Percentiles rank a stretch among this genome's conserved stretches.
phyloP scores from a whole-genome alignment of 1,284 basidiomycete species.

The Naganishia sp. region DNA sequence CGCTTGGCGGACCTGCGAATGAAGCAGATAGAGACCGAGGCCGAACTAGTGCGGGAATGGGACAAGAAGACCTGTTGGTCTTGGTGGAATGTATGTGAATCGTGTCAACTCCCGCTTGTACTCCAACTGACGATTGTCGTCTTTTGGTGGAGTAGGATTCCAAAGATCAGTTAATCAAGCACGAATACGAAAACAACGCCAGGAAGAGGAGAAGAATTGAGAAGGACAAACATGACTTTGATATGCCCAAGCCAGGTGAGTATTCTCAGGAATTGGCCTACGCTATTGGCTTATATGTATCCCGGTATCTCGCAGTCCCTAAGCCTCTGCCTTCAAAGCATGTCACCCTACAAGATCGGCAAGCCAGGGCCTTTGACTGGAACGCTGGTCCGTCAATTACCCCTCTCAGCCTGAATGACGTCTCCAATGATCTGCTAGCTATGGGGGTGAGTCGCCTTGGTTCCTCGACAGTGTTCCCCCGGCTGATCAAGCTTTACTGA shows the following conservation, averaged over 20 bases:
- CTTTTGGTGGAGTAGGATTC: constrained; percentile 36
- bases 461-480: neutral
- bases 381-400: constrained; percentile 44
- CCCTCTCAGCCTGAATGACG: constrained; percentile 41
- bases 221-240: constrained; percentile 59
- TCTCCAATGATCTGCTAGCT: constrained; percentile 43
- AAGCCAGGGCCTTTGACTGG: constrained; percentile 44
- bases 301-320: constrained; percentile 40
- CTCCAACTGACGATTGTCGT: neutral
- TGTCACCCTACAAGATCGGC: constrained; percentile 35
- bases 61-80: constrained; percentile 56
- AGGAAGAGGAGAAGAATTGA: constrained; percentile 57
- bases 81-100: constrained; percentile 55
- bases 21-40: constrained; percentile 54
- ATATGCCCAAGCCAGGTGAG: constrained; percentile 55
- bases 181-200: constrained; percentile 57
- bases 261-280: neutral
- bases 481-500: neutral
- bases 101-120: neutral
- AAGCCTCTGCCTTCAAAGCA: constrained; percentile 44
- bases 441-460: constrained; percentile 46
- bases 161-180: constrained; percentile 53
- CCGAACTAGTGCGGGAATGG: constrained; percentile 51
- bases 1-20: constrained; percentile 48
- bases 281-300: neutral